A percentile compares a stretch with the other conserved stretches of the same genome.
These are phyloP conservation scores for Hanseniaspora sp. DNA, from an alignment of 1,139 yeast genomes.

Conservation along the genomic window DNA sequence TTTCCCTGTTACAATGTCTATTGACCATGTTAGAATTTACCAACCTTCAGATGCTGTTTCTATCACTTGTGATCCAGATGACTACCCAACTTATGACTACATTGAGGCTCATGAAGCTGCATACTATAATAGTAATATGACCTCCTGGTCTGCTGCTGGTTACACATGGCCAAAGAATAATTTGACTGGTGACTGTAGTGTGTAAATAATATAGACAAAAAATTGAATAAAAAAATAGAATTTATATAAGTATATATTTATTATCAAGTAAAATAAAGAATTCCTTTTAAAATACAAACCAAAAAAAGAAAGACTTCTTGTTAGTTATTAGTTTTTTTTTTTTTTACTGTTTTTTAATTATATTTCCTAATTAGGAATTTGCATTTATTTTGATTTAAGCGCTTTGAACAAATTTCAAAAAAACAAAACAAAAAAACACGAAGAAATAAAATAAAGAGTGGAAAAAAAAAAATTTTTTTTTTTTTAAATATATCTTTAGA, in stretches of 20 bases:
- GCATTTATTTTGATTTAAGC: neutral
- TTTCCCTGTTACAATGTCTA: slow-evolving; percentile 57
- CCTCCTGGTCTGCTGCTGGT: slow-evolving; percentile 59
- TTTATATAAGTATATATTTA: neutral
- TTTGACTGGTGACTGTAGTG: slow-evolving; percentile 37
- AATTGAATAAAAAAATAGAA: neutral
- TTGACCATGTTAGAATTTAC: slow-evolving; percentile 70
- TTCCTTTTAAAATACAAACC: neutral
- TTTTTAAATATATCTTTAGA: neutral
- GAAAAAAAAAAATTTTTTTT: neutral
- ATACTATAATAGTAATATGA: slow-evolving; percentile 50
- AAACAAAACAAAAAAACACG: neutral
- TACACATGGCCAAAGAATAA: slow-evolving; percentile 50
- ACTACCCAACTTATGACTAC: slow-evolving; percentile 63
- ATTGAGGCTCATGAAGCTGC: slow-evolving; percentile 53
- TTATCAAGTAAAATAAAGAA: neutral
- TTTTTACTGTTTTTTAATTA: neutral
- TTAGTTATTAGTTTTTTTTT: neutral
- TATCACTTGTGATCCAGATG: slow-evolving; percentile 65
- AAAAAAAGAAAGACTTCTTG: too few species aligned
- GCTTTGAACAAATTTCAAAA: neutral
- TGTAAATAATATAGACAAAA: neutral
- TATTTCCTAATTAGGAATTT: slow-evolving; percentile 2
- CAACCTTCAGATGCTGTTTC: slow-evolving; percentile 48
- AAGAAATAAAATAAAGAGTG: neutral